Conservation (phyloP, 768 basidiomycete genomes). For the Amylocystis lapponica region DNA sequence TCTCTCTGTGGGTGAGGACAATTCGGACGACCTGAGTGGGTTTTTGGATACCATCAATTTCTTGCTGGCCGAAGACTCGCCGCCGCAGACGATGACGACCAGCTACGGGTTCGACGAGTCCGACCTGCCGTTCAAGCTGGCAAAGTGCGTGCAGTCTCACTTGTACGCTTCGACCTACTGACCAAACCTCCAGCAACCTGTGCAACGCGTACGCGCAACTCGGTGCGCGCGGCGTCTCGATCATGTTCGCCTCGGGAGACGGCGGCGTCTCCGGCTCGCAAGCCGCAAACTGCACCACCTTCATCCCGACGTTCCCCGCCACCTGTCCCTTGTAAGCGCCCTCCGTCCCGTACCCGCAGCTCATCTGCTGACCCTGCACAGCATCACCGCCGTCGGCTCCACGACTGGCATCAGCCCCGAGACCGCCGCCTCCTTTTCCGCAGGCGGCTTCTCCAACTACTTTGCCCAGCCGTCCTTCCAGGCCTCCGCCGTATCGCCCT, state of each 20-base stretch:
- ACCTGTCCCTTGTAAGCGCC: slow-evolving; percentile 29
- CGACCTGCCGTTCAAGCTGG: slow-evolving; percentile 14
- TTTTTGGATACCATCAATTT: slow-evolving; percentile 28
- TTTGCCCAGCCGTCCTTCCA: slow-evolving; percentile 33
- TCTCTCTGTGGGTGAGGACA: slow-evolving; percentile 27
- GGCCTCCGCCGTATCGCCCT: slow-evolving; percentile 28
- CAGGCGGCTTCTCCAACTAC: slow-evolving; percentile 32
- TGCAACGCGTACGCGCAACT: slow-evolving; percentile 33
- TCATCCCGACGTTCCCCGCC: slow-evolving; percentile 31
- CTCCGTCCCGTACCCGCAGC: neutral
- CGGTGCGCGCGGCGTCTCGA: slow-evolving; percentile 29
- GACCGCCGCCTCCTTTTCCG: slow-evolving; percentile 26
- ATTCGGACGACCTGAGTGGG: slow-evolving; percentile 22
- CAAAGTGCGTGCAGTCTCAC: slow-evolving; percentile 16
- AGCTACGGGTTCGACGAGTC: slow-evolving; percentile 29
- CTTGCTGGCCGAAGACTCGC: slow-evolving; percentile 16
- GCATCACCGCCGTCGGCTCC: slow-evolving; percentile 31
- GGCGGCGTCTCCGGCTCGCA: slow-evolving; percentile 31
- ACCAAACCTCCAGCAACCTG: slow-evolving; percentile 16
- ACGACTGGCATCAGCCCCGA: slow-evolving; percentile 26
- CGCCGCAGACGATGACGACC: slow-evolving; percentile 28
- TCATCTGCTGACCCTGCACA: slow-evolving; percentile 6
- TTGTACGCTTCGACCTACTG: neutral
- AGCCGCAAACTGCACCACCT: slow-evolving; percentile 21
- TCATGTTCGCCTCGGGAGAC: slow-evolving; percentile 35